Conservation (phyloP, 495 filamentous ascomycete genomes). For the Aspergillus funiculosus region DNA sequence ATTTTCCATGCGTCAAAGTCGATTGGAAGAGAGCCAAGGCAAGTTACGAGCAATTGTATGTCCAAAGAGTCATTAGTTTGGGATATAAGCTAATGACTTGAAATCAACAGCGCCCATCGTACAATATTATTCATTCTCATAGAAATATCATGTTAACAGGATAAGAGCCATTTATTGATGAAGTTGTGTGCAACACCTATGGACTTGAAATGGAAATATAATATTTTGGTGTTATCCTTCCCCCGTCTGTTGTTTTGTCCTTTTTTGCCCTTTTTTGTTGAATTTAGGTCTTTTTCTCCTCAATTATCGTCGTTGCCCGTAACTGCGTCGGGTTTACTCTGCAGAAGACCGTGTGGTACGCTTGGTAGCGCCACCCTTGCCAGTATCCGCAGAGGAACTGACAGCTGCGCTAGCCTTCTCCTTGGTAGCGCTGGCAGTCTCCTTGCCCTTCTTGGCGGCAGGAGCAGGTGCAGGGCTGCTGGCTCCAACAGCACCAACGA, state of each 20-base stretch:
- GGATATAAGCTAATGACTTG: too few species aligned
- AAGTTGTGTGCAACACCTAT: constrained; percentile 16
- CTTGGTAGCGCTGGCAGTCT: constrained; percentile 64
- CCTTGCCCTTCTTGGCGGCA: constrained; percentile 64
- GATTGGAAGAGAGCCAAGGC: too few species aligned
- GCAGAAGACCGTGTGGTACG: constrained; percentile 54
- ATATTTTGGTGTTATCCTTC: not conserved
- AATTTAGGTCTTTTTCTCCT: not conserved
- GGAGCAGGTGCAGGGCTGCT: constrained; percentile 51
- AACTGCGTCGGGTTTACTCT: constrained; percentile 26
- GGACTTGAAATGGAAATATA: constrained; percentile 10
- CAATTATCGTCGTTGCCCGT: not conserved
- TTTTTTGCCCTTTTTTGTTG: constrained; percentile 3
- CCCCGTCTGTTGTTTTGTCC: not conserved
- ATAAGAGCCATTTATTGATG: constrained; percentile 10
- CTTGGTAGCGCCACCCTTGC: constrained; percentile 62
- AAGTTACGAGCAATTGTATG: too few species aligned
- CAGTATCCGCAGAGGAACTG: constrained; percentile 58
- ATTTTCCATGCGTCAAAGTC: too few species aligned
- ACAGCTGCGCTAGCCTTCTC: constrained; percentile 71
- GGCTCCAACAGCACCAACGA: constrained; percentile 53
- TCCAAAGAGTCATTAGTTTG: too few species aligned
- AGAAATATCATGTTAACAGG: constrained; percentile 9
- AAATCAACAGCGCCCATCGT: too few species aligned
- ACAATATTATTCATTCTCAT: constrained; percentile 16